phyloP scores from a whole-genome alignment of 495 filamentous ascomycete species.

The Apiosordaria backusii region DNA sequence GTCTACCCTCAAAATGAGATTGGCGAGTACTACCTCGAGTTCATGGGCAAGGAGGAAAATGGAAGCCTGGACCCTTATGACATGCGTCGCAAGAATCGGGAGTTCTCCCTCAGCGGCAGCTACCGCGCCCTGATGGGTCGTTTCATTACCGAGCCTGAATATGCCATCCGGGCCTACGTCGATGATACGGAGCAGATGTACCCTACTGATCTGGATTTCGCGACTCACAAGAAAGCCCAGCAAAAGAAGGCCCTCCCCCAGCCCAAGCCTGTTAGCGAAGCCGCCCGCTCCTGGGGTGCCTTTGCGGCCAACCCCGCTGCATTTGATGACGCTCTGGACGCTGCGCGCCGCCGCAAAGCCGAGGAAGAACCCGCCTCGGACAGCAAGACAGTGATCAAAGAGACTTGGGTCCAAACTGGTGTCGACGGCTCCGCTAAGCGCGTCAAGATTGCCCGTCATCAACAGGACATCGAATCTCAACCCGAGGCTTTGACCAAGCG shows the following conservation, averaged over 20 bases:
- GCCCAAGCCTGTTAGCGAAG: neutral
- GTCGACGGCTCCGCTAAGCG: constrained; percentile 36
- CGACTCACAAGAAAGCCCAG: constrained; percentile 26
- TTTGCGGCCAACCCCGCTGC: constrained; percentile 23
- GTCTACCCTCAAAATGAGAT: constrained; percentile 82
- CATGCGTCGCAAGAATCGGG: constrained; percentile 82
- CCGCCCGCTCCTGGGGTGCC: constrained; percentile 19
- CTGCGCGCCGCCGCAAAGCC: constrained; percentile 32
- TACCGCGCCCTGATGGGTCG: constrained; percentile 83
- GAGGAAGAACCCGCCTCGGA: constrained; percentile 19
- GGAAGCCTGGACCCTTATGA: constrained; percentile 76
- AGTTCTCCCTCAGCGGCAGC: constrained; percentile 80
- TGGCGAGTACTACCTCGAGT: constrained; percentile 70
- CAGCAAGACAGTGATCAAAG: constrained; percentile 15
- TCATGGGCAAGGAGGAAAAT: constrained; percentile 76
- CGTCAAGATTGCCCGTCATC: constrained; percentile 39
- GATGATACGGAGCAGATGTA: constrained; percentile 78
- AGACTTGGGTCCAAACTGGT: constrained; percentile 34
- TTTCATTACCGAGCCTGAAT: constrained; percentile 52
- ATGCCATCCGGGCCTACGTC: constrained; percentile 64
- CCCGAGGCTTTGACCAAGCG: neutral
- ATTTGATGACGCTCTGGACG: constrained; percentile 24
- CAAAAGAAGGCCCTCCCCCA: constrained; percentile 15
- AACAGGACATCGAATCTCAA: constrained; percentile 15
- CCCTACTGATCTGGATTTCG: constrained; percentile 61